These are phyloP conservation scores for Aquilaria sinensis DNA, from an alignment of 345 rosid species.

Conservation along the genomic window DNA sequence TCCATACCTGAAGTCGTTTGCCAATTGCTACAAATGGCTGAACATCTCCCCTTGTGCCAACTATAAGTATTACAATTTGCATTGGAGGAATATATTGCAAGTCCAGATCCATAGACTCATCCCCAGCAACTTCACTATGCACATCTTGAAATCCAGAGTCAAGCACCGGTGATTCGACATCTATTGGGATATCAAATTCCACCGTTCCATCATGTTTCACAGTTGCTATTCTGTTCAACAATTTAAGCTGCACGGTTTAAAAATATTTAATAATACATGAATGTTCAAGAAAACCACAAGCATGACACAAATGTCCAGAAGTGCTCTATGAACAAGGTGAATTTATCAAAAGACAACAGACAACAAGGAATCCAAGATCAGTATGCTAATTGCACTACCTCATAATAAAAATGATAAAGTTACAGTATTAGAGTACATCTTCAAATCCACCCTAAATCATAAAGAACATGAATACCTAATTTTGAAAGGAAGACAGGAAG, in stretches of 20 bases:
- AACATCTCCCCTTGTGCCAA: constrained; percentile 89
- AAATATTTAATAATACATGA: constrained; percentile 14
- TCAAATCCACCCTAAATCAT: no score
- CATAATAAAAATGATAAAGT: no score
- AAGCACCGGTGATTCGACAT: constrained; percentile 53
- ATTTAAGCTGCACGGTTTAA: constrained; percentile 54
- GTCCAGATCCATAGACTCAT: constrained; percentile 68
- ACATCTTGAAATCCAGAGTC: constrained; percentile 25
- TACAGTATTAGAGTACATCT: no score
- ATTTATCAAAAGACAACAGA: no score
- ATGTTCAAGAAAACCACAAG: no score
- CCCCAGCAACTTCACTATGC: constrained; percentile 32
- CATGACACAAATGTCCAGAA: no score
- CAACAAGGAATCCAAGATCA: no score
- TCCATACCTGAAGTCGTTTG: constrained; percentile 66
- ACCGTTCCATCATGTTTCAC: constrained; percentile 96
- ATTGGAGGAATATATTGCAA: constrained; percentile 63
- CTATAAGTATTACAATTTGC: constrained; percentile 61
- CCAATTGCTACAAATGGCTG: constrained; percentile 90
- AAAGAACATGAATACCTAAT: no score
- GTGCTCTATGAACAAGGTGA: no score
- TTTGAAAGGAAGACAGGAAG: no score
- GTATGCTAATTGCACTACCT: no score
- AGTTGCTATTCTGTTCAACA: constrained; percentile 91
- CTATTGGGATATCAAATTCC: constrained; percentile 79